Conservation (phyloP, 352 stramenopile species). For the Phytophthora uliginosa region DNA sequence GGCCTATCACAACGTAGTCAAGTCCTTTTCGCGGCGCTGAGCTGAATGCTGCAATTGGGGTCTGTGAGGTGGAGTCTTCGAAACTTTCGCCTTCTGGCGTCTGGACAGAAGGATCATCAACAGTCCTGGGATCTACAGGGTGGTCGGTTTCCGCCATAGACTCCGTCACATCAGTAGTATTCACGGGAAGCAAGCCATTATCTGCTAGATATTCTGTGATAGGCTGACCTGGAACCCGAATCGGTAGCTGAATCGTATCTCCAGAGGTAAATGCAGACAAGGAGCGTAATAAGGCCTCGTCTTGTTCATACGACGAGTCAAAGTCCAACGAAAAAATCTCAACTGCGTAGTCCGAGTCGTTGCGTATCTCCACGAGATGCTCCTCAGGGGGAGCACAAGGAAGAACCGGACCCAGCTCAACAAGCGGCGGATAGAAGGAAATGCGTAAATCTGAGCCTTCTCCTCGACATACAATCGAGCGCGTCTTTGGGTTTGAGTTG, state of each 20-base stretch:
- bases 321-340: conserved; percentile 95
- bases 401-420: conserved; percentile 91
- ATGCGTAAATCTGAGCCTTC: conserved; percentile 86
- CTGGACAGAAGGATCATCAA: conserved; percentile 1
- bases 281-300: conserved; percentile 86
- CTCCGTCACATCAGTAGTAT: conserved; percentile 17
- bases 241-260: conserved; percentile 75
- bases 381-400: conserved; percentile 67
- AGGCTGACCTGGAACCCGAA: conserved; percentile 73
- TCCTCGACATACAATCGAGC: conserved; percentile 79
- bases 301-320: conserved; percentile 82
- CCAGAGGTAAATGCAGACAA: conserved; percentile 69
- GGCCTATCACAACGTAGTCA: conserved; percentile 89
- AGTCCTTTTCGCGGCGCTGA: conserved; percentile 45
- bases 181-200: conserved; percentile 44
- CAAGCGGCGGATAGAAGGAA: conserved; percentile 80
- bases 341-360: conserved; percentile 90
- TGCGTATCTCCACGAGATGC: conserved; percentile 80
- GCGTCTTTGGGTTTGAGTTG: conserved; percentile 79
- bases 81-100: conserved; percentile 9
- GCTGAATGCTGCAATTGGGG: conserved; percentile 8
- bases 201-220: conserved; percentile 70
- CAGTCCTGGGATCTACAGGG: not conserved
- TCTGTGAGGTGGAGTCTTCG: not conserved
- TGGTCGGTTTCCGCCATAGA: not conserved